Evolutionary conservation across 2,329 filamentous ascomycete species (phyloP), one percentile per base, ranked within the genome.

Genomic region (Pseudocercospora musae): DNA sequence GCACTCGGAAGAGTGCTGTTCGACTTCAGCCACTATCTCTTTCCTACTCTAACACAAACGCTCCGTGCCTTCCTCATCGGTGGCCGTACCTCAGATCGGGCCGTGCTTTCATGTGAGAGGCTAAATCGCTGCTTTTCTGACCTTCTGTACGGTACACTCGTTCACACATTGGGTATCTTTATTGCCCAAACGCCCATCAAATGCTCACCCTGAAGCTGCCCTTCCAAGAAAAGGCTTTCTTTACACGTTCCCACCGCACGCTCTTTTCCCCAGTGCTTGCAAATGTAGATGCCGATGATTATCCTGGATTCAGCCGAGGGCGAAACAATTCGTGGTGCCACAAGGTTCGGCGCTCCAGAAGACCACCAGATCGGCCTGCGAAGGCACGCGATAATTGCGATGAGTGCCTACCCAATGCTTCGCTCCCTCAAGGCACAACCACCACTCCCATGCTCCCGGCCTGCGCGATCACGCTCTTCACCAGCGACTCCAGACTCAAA

Each of bases 401-500:
- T 9, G 6, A 21, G 15, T n/a, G 48, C 23, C 20, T 48, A 13
- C 18, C 13, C 44, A 25, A n/a, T 15, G 44, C 23, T 21, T 25
- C 44, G 44, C 44, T 25, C 1, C n/a, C 29, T 73, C 70, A 81
- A 59, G 80, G 80, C 74, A 82, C 80, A 63, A 82, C 76, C 1
- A 79, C 77, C 9, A 82, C 78, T 1, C 80, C 80, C 62, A 82
- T 76, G 69, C 80, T 82, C 58, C 75, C 80, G 58, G 80, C 80
- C 75, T 82, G 80, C 60, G 78, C 85, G 49, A 80, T 71, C 27
- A 93, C 91, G 21, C 92, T 94, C 67, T 90, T 85, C 25, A 87
- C 82, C 72, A 98, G 76, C 0, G 90, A 92, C 78, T 97, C 92
- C 33, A 96, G 84, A 67, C 88, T 92, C 88, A 93, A 90, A 0